Conservation (phyloP, 1,284 basidiomycete species). For the Vanrija sp. region DNA sequence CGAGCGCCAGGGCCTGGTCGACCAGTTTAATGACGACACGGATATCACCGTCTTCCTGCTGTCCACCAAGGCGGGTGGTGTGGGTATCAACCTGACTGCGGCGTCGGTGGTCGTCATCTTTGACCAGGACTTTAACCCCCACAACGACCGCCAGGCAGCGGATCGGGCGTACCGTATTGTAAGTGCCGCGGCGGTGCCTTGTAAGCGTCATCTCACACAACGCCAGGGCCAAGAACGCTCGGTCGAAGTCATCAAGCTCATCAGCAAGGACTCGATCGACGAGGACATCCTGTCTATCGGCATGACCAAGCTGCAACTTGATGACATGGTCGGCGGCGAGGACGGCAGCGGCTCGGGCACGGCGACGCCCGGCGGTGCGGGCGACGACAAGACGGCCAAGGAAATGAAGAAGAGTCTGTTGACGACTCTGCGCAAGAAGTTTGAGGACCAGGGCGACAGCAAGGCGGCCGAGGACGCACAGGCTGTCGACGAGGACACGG, state of each 20-base stretch:
- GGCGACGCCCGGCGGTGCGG: constrained; percentile 43
- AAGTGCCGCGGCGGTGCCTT: too few species aligned
- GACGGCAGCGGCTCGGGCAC: constrained; percentile 39
- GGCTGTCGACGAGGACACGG: constrained; percentile 5
- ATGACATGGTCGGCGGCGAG: constrained; percentile 80
- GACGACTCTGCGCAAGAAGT: constrained; percentile 70
- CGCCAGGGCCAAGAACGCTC: constrained; percentile 44
- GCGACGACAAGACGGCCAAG: constrained; percentile 59
- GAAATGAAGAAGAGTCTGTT: constrained; percentile 77
- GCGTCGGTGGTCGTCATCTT: constrained; percentile 93
- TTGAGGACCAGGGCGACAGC: constrained; percentile 50
- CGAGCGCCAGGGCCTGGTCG: constrained; percentile 86
- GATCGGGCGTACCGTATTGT: constrained; percentile 94
- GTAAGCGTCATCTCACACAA: neutral
- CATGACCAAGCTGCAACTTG: constrained; percentile 81
- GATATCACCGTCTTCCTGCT: constrained; percentile 90
- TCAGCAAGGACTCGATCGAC: constrained; percentile 87
- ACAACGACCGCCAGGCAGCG: constrained; percentile 87
- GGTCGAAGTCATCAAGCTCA: constrained; percentile 74
- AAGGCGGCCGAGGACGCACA: constrained; percentile 6
- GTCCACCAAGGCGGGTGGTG: constrained; percentile 84
- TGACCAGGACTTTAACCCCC: constrained; percentile 94
- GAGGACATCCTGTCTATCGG: constrained; percentile 92
- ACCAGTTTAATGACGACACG: constrained; percentile 92
- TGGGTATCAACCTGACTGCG: constrained; percentile 79